These are phyloP conservation scores for Ceratocystis destructans DNA, from an alignment of 2,329 filamentous ascomycete genomes.

Conservation along the genomic window DNA sequence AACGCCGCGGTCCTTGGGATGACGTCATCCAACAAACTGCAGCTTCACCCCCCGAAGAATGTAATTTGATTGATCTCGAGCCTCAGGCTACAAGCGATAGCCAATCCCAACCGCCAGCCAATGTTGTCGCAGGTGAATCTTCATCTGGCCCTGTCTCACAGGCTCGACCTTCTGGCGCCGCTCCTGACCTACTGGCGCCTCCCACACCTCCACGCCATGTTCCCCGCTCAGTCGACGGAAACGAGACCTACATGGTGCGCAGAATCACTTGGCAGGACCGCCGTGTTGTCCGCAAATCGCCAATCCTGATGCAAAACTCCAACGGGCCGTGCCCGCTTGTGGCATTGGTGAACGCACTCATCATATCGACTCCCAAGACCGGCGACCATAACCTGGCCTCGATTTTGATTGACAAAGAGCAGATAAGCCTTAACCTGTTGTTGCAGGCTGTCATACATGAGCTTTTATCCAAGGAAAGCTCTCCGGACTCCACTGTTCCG, in stretches of 20 bases:
- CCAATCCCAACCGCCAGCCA: neutral
- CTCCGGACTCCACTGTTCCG: slow-evolving; percentile 51
- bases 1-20: slow-evolving; percentile 3
- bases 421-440: slow-evolving; percentile 72
- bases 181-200: neutral
- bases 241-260: slow-evolving; percentile 85
- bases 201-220: slow-evolving; percentile 16
- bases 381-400: neutral
- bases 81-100: neutral
- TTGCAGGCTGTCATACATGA: slow-evolving; percentile 88
- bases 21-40: slow-evolving; percentile 7
- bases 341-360: slow-evolving; percentile 82
- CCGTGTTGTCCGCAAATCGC: slow-evolving; percentile 58
- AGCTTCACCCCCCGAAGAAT: slow-evolving; percentile 29
- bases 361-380: slow-evolving; percentile 58
- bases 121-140: neutral
- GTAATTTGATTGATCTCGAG: slow-evolving; percentile 36
- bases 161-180: neutral
- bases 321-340: slow-evolving; percentile 92
- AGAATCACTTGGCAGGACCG: slow-evolving; percentile 74
- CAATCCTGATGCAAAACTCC: slow-evolving; percentile 80
- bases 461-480: slow-evolving; percentile 63
- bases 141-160: neutral
- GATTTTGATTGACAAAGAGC: slow-evolving; percentile 64
- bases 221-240: slow-evolving; percentile 22